Conservation (phyloP, 176 grass and related monocot genomes). For the Panicum miliaceum region DNA sequence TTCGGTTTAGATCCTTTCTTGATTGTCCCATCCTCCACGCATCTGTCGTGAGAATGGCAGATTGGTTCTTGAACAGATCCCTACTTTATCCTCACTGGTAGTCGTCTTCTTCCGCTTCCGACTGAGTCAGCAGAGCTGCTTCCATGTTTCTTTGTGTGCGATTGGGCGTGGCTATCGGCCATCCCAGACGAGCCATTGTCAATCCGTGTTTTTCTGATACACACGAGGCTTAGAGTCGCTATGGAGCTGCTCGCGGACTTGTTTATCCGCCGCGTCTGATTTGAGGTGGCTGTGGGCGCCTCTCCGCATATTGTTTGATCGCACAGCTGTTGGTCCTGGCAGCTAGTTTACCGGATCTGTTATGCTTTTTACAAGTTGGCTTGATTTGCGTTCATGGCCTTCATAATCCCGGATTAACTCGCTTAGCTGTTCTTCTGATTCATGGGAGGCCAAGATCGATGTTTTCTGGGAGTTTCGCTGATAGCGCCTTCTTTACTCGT, state of each 20-base stretch:
- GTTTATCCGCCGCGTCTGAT: background rate
- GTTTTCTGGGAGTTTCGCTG: conserved; percentile 64
- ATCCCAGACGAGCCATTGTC: background rate
- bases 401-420: conserved; percentile 71
- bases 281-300: background rate
- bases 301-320: background rate
- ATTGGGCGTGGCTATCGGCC: background rate
- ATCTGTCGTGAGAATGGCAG: conserved; percentile 28
- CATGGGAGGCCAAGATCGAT: conserved; percentile 66
- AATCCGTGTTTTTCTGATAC: conserved; percentile 18
- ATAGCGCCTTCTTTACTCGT: conserved; percentile 48
- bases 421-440: conserved; percentile 71
- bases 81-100: background rate
- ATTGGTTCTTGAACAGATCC: conserved; percentile 31
- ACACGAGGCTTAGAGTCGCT: conserved; percentile 9
- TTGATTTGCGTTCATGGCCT: conserved; percentile 29
- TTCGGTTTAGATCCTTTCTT: background rate
- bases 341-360: background rate
- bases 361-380: background rate
- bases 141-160: background rate
- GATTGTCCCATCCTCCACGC: background rate
- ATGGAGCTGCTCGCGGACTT: background rate
- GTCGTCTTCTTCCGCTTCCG: background rate
- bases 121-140: background rate
- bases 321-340: background rate